Base-by-base conservation (phyloP, 164 flowering plant genomes). In the Sedum album region DNA sequence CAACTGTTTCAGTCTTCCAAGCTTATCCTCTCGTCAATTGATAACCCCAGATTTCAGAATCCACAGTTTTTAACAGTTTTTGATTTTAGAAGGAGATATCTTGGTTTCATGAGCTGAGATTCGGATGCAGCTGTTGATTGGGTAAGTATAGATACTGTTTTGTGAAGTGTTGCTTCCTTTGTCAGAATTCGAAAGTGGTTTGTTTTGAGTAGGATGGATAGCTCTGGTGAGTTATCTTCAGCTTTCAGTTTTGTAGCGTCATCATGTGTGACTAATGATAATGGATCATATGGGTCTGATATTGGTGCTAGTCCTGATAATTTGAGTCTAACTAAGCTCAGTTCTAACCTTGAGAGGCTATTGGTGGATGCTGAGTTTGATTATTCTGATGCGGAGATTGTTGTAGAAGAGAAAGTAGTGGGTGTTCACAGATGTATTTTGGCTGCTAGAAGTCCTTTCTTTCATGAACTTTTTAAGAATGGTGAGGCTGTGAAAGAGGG, bases 401-500 rank as follows among this genome's bases (percentile, higher is more conserved):
- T 83, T 6, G 87, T 88, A 25, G 93, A 86, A 60, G 89, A 75
- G 0, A 36, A 70, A 49, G 4, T 80, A 1, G 82, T 88, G 25
- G 82, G 86, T 49, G 82, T 85, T 51, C 88, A 88, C 63, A 71
- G 88, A 26, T 88, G 93, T 74, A 82, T 88, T 60, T 76, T 88
- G 67, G 87, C 89, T 57, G 79, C 89, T 17, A 72, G 93, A 74
- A 86, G 93, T 70, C 70, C 62, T 25, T 84, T 86, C 68, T 88
- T 88, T 66, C 70, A 75, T 63, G 82, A 83, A 2, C 80, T 83
- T 11, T 86, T 88, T 60, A 73, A 67, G 60, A 62, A 67, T 42
- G 76, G 76, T 13, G 28, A 39, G 62, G 31, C 39, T 31, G 74
- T 57, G 53, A 79, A 77, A 42, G 79, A 79, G 38, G 80, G 79